phyloP scores from a whole-genome alignment of 1,284 basidiomycete genomes.

The Moniliophthora roreri region DNA sequence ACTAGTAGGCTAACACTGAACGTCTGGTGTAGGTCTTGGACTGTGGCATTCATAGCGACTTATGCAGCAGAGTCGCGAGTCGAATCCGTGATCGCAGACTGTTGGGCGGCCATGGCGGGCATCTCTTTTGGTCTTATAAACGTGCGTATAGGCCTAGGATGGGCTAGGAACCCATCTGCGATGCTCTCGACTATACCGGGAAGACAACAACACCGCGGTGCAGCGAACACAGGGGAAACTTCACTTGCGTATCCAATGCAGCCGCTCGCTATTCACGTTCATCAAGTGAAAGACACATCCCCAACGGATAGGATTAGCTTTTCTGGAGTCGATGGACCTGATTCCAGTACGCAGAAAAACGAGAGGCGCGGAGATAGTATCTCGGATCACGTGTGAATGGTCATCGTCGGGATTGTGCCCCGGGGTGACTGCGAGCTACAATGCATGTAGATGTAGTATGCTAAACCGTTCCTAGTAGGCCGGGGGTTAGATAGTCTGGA shows the following conservation, averaged over 20 bases:
- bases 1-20: no score
- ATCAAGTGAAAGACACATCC: neutral
- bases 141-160: conserved; percentile 5
- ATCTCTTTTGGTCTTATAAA: conserved; percentile 7
- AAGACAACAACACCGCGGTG: neutral
- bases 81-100: conserved; percentile 2
- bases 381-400: no score
- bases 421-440: no score
- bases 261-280: neutral
- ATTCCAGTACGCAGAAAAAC: no score
- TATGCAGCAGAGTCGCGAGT: conserved; percentile 1
- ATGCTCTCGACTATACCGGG: neutral
- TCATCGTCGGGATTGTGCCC: no score
- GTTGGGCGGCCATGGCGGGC: conserved; percentile 2
- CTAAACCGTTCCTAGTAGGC: no score
- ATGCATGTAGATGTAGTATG: no score
- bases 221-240: neutral
- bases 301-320: no score
- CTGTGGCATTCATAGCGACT: conserved; percentile 2
- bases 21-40: neutral
- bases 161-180: neutral
- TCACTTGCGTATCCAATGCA: neutral
- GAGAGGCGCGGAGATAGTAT: no score
- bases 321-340: no score
- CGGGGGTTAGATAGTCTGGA: no score